These are phyloP conservation scores for Cercospora berteroae DNA, from an alignment of 2,329 filamentous ascomycete genomes.

Conservation along the genomic window DNA sequence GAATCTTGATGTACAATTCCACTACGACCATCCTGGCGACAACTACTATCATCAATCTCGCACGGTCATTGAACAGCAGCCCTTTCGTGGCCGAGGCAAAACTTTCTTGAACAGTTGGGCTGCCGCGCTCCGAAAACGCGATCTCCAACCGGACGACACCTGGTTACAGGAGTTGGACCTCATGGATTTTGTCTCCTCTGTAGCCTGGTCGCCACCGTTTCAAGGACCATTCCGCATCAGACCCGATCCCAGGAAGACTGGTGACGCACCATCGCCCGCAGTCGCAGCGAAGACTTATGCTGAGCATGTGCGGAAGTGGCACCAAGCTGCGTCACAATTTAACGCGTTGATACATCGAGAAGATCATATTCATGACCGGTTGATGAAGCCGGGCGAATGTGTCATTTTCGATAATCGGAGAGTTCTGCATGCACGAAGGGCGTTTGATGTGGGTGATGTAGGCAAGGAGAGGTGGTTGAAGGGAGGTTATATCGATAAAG, in stretches of 20 bases:
- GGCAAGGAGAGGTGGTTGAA: constrained; percentile 71
- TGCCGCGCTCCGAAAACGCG: neutral
- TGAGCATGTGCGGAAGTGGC: constrained; percentile 40
- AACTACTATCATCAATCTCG: constrained; percentile 34
- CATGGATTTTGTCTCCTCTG: constrained; percentile 29
- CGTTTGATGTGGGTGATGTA: constrained; percentile 67
- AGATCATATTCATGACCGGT: constrained; percentile 64
- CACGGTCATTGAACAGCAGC: constrained; percentile 28
- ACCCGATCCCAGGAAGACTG: neutral
- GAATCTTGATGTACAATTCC: constrained; percentile 48
- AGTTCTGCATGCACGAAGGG: constrained; percentile 76
- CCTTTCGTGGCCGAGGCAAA: neutral
- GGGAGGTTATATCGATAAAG: constrained; percentile 75
- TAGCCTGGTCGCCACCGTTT: constrained; percentile 41
- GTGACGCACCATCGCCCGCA: neutral
- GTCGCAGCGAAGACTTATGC: neutral
- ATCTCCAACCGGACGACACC: neutral
- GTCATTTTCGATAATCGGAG: constrained; percentile 90
- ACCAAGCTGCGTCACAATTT: constrained; percentile 56
- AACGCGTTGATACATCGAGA: constrained; percentile 57
- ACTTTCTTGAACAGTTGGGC: neutral
- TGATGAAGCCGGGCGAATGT: constrained; percentile 77
- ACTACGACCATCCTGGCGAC: constrained; percentile 43
- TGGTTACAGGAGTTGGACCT: constrained; percentile 9
- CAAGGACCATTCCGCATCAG: constrained; percentile 35